These are phyloP conservation scores for Solanum chilense DNA, from an alignment of 257 asterid genomes.

Conservation along the genomic window DNA sequence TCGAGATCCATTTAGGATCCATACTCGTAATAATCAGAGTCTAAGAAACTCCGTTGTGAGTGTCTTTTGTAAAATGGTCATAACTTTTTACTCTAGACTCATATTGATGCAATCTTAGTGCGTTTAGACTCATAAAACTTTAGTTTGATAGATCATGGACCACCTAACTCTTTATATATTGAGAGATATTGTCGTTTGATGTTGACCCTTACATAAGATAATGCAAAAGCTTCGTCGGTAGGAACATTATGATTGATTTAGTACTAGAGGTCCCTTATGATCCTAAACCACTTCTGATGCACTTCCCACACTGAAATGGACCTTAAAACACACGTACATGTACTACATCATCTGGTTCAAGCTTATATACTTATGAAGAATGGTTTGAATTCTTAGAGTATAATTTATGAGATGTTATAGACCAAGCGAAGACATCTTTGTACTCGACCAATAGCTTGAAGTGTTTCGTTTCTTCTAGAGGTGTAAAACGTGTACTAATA, in stretches of 20 bases:
- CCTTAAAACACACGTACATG: background rate
- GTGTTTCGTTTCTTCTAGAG: background rate
- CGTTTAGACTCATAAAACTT: too few species aligned
- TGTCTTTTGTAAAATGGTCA: too few species aligned
- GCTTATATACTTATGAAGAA: background rate
- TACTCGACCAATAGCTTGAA: background rate
- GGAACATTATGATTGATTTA: background rate
- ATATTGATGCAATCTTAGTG: background rate
- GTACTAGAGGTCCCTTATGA: background rate
- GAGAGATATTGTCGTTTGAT: background rate
- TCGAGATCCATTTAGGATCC: background rate
- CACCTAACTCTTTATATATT: background rate
- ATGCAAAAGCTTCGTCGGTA: background rate
- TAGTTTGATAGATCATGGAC: background rate
- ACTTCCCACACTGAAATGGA: background rate
- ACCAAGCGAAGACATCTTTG: background rate
- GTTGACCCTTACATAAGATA: background rate
- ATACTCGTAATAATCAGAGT: background rate
- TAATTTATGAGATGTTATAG: background rate
- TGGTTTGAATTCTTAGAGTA: background rate
- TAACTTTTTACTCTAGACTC: background rate
- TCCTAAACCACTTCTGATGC: background rate
- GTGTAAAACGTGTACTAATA: background rate
- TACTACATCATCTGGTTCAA: background rate
- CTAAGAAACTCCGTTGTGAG: background rate